phyloP scores from a whole-genome alignment of 2,329 filamentous ascomycete species.

The Ceratocystis diversiconidia region DNA sequence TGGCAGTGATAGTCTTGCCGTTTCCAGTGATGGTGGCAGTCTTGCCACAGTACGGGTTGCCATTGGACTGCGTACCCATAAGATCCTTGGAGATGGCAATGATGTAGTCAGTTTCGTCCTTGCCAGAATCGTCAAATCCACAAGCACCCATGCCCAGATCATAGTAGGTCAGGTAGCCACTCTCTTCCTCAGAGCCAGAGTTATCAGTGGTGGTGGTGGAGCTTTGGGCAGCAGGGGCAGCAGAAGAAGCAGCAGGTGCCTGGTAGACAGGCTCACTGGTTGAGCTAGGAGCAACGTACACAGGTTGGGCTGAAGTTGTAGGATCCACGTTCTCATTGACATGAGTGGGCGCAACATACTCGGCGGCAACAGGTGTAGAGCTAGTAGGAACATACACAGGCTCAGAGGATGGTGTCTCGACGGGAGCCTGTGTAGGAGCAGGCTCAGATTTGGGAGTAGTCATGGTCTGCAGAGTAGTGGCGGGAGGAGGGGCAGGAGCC shows the following conservation, averaged over 20 bases:
- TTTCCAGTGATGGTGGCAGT: slow-evolving; percentile 47
- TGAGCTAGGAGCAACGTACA: slow-evolving; percentile 20
- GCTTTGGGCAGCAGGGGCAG: slow-evolving; percentile 6
- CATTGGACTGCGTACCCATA: slow-evolving; percentile 51
- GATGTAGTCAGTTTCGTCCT: slow-evolving; percentile 41
- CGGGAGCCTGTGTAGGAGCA: slow-evolving; percentile 21
- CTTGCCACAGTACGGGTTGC: slow-evolving; percentile 56
- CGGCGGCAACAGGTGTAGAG: not conserved
- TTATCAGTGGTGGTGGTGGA: not conserved
- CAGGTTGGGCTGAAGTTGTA: not conserved
- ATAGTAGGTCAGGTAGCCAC: slow-evolving; percentile 67
- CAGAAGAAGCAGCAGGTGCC: slow-evolving; percentile 15
- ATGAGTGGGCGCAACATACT: not conserved
- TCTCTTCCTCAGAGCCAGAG: slow-evolving; percentile 21
- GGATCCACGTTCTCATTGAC: not conserved
- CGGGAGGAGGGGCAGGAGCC: not conserved
- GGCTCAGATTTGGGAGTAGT: slow-evolving; percentile 18
- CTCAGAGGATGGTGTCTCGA: slow-evolving; percentile 20
- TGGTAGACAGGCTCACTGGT: slow-evolving; percentile 21
- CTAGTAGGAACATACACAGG: slow-evolving; percentile 9
- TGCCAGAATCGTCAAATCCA: slow-evolving; percentile 45
- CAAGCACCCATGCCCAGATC: slow-evolving; percentile 54
- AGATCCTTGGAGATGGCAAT: slow-evolving; percentile 53
- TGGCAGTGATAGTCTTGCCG: slow-evolving; percentile 44
- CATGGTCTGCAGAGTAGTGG: slow-evolving; percentile 3